Conservation (phyloP, 352 stramenopile species). For the Globisporangium perplexum region DNA sequence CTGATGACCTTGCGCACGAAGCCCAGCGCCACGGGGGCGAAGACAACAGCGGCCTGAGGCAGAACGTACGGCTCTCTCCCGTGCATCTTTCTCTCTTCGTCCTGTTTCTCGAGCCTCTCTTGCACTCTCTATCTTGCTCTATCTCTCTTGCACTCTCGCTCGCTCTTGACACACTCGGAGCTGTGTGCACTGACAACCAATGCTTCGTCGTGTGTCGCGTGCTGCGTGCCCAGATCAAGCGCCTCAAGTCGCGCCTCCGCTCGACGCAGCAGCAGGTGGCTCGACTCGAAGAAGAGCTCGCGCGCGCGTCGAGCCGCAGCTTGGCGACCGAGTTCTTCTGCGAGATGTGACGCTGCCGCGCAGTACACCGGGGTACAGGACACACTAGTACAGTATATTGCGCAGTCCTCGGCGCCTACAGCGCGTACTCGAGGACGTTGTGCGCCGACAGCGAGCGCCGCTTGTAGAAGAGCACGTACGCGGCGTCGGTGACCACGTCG, state of each 20-base stretch:
- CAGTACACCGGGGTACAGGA: background rate
- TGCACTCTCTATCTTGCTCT: slow-evolving; percentile 16
- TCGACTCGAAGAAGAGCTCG: slow-evolving; percentile 55
- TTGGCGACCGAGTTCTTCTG: slow-evolving; percentile 65
- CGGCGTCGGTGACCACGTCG: slow-evolving; percentile 76
- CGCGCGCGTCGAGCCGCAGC: slow-evolving; percentile 35
- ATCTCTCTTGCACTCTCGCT: slow-evolving; percentile 7
- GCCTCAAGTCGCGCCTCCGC: slow-evolving; percentile 41
- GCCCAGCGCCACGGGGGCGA: background rate
- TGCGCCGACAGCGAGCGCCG: slow-evolving; percentile 63
- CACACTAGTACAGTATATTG: slow-evolving; percentile 1
- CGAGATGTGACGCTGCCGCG: slow-evolving; percentile 30
- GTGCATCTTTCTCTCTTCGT: slow-evolving; percentile 1
- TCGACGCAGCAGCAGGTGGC: slow-evolving; percentile 47
- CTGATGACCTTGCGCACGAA: background rate
- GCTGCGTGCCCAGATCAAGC: slow-evolving; percentile 44
- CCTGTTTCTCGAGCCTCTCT: no score
- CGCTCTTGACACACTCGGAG: no score
- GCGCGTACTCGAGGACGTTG: slow-evolving; percentile 61
- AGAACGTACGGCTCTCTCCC: slow-evolving; percentile 7
- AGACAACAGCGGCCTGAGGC: background rate
- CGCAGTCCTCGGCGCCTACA: slow-evolving; percentile 18
- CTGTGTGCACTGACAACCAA: slow-evolving; percentile 1
- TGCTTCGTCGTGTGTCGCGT: slow-evolving; percentile 8
- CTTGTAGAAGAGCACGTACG: slow-evolving; percentile 92